Conservation (phyloP, 306 rosid genomes). For the Vigna angularis region DNA sequence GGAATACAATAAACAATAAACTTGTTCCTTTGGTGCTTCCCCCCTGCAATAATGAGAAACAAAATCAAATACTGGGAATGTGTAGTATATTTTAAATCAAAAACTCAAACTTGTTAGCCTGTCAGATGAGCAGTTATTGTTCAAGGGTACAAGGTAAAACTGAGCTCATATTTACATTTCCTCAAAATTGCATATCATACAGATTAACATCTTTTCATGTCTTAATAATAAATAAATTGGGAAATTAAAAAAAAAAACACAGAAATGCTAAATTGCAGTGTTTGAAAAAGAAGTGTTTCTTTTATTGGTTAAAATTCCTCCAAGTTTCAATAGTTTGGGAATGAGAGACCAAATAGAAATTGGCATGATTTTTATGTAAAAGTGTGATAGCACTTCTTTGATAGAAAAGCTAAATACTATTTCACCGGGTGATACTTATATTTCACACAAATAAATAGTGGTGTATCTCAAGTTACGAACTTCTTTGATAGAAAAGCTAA, state of each 20-base stretch:
- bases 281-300: background rate
- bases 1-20: constrained; percentile 77
- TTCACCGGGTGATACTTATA: background rate
- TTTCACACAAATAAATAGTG: background rate
- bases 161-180: constrained; percentile 33
- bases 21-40: constrained; percentile 72
- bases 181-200: constrained; percentile 6
- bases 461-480: constrained; percentile 16
- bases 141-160: constrained; percentile 36
- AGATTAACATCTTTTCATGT: constrained; percentile 23
- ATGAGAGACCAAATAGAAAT: background rate
- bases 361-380: background rate
- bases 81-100: constrained; percentile 25
- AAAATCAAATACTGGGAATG: constrained; percentile 38
- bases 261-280: constrained; percentile 10
- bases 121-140: constrained; percentile 19
- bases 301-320: background rate
- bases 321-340: background rate
- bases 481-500: background rate
- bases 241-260: constrained; percentile 25
- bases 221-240: constrained; percentile 11
- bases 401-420: background rate
- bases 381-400: background rate
- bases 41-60: constrained; percentile 59
- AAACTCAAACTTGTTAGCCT: constrained; percentile 22